These are phyloP conservation scores for Cladosporium sp. DNA, from an alignment of 2,329 filamentous ascomycete genomes.

Conservation along the genomic window DNA sequence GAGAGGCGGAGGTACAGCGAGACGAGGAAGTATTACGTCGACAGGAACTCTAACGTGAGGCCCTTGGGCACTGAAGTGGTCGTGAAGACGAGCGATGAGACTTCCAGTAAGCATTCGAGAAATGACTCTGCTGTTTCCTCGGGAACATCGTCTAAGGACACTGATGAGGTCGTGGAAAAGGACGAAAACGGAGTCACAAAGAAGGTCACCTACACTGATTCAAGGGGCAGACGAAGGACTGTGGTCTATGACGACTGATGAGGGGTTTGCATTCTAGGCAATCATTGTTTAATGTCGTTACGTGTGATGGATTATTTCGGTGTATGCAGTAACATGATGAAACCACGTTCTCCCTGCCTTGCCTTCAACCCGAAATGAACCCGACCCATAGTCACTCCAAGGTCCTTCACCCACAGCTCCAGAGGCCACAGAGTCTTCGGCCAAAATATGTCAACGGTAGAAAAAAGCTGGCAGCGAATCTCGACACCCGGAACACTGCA, in stretches of 20 bases:
- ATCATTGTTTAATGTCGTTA: no score
- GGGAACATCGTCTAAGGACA: background rate
- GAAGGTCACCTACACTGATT: conserved; percentile 3
- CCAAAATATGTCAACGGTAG: no score
- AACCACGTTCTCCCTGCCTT: no score
- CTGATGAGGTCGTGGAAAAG: background rate
- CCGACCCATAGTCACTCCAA: no score
- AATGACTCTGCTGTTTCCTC: conserved; percentile 1
- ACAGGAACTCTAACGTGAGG: background rate
- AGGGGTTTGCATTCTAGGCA: background rate
- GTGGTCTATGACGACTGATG: conserved; percentile 5
- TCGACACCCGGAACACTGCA: no score
- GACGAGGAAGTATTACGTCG: background rate
- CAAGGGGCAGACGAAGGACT: conserved; percentile 2
- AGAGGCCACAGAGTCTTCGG: no score
- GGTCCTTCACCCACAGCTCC: no score
- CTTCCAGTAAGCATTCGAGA: background rate
- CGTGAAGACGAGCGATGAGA: background rate
- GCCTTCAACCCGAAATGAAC: no score
- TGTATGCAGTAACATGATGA: no score
- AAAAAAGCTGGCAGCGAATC: no score
- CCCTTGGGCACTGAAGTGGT: background rate
- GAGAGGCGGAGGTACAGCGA: background rate
- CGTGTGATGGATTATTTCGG: no score
- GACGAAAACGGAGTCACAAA: background rate